Evolutionary conservation across 108 stramenopile genomes (phyloP).

Genomic region (Nitzschia palea): DNA sequence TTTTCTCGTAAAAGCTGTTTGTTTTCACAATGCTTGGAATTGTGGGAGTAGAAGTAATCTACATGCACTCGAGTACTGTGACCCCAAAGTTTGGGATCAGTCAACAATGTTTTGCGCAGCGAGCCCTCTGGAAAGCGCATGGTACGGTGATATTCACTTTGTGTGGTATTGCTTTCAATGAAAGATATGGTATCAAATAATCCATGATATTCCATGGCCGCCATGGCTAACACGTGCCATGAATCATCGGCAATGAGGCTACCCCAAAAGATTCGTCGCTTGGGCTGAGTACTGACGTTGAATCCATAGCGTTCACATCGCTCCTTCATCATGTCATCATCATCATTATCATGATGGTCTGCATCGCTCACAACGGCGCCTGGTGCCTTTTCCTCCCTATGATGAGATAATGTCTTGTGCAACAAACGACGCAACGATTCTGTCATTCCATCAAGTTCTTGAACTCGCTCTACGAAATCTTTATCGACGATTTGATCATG

Average conservation of each 20-base stretch:
- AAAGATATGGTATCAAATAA: constrained; percentile 47
- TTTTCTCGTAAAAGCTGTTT: constrained; percentile 30
- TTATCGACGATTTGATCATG: too few relatives aligned
- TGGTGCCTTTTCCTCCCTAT: neutral
- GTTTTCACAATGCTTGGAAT: too few relatives aligned
- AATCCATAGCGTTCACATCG: constrained; percentile 5
- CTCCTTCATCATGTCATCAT: neutral
- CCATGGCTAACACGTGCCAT: constrained; percentile 33
- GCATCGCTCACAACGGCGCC: neutral
- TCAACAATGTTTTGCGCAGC: neutral
- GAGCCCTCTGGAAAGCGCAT: neutral
- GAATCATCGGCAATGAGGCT: constrained; percentile 53
- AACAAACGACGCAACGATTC: neutral
- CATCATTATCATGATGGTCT: neutral
- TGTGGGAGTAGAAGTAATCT: neutral
- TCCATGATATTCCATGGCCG: constrained; percentile 46
- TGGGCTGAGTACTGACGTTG: neutral
- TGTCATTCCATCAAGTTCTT: neutral
- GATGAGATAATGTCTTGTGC: neutral
- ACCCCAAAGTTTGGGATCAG: neutral
- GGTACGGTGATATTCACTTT: constrained; percentile 23
- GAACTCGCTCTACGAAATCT: neutral
- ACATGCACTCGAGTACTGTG: neutral
- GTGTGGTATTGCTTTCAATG: constrained; percentile 57
- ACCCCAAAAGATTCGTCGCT: constrained; percentile 18